Evolutionary conservation across 2,329 filamentous ascomycete species (phyloP), one percentile per base, ranked within the genome.

Genomic region (Paecilomyces sp.): DNA sequence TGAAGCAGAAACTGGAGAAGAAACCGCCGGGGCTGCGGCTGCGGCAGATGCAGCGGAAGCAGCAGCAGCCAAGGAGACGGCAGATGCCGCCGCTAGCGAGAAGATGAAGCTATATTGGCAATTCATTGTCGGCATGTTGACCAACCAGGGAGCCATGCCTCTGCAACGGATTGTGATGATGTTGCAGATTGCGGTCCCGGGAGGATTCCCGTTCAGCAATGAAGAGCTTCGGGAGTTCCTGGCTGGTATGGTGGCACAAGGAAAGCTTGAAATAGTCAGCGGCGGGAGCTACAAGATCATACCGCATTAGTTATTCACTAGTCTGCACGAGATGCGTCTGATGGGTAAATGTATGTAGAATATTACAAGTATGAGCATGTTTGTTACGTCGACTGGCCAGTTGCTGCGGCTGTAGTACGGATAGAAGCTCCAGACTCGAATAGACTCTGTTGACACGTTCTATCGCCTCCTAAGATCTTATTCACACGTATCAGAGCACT

Each of bases 51-150:
- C 74, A 1, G 76, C 77, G 0, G 77, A 76, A 0, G 71, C 72
- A 0, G 76, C 74, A 0, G 76, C 76, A 22, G 75, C 75, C 13
- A 77, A 75, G 61, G 76, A 79, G 64, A 72, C 77, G 1, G 77
- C 77, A 9, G 79, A 84, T 50, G 83, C 83, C 13, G 79, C 89
- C 33, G 83, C 88, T 24, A 82, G 85, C 64, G 88, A 90, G 72
- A 86, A 86, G 68, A 85, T 85, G 73, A 80, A 82, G 52, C 83
- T 96, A 47, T 96, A 97, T 75, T 91, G 90, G 85, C 89, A 92
- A 68, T 97, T 96, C 72, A 92, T 99, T 60, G 81, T 92, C 59
- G 91, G 91, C 57, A 97, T 99, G 94, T 79, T 99, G 75, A 97
- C 91, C 62, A 97, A 97, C 74, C 89, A 91, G 67, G 88, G 88